These are phyloP conservation scores for Arachnomyces sp. DNA, from an alignment of 2,329 filamentous ascomycete species.

Conservation along the genomic window DNA sequence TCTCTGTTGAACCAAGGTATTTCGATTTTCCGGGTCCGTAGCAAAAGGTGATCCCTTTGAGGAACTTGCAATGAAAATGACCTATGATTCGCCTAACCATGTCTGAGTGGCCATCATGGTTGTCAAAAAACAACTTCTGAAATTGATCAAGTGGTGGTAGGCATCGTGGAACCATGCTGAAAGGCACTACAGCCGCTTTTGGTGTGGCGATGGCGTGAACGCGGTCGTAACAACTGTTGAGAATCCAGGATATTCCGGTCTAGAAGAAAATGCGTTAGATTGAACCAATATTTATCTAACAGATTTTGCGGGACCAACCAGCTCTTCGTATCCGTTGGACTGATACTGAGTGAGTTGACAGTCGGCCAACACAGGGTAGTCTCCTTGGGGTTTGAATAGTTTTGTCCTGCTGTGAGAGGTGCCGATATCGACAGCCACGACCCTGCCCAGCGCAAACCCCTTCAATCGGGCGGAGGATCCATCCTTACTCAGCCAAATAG, in stretches of 20 bases:
- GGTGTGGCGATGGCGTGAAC: constrained; percentile 1
- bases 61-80: background rate
- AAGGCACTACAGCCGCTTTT: background rate
- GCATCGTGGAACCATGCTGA: background rate
- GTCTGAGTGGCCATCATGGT: background rate
- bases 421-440: constrained; percentile 1
- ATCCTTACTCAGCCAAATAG: constrained; percentile 3
- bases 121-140: constrained; percentile 1
- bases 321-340: background rate
- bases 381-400: background rate
- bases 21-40: constrained; percentile 1
- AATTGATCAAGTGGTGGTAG: constrained; percentile 1
- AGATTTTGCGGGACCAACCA: background rate
- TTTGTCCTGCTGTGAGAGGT: background rate
- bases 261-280: background rate
- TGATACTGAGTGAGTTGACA: constrained; percentile 3
- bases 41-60: background rate
- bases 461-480: background rate
- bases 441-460: background rate
- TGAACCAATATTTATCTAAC: background rate
- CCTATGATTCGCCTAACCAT: background rate
- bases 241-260: constrained; percentile 5
- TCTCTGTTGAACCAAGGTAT: too few relatives aligned
- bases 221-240: constrained; percentile 5
- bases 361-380: background rate